These are phyloP conservation scores for Xanthoconium separans DNA, from an alignment of 1,284 basidiomycete genomes.

Conservation along the genomic window DNA sequence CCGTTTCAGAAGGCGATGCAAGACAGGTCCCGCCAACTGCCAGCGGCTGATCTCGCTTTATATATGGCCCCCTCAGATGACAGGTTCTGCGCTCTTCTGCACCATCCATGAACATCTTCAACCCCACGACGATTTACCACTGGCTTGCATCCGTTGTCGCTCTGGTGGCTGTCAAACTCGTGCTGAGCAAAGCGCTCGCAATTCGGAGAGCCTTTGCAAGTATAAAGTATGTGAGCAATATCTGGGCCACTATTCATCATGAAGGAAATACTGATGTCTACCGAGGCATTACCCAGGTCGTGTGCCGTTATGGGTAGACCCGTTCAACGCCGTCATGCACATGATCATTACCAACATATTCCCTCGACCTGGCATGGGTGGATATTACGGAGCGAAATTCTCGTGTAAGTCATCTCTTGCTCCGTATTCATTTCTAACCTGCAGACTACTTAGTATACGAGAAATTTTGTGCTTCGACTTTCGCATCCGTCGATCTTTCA, in stretches of 20 bases:
- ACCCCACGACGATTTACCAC: conserved; percentile 1
- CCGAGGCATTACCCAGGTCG: conserved; percentile 24
- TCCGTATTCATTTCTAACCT: neutral
- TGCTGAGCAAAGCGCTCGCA: conserved; percentile 10
- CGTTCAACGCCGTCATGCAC: conserved; percentile 29
- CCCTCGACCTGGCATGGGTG: conserved; percentile 35
- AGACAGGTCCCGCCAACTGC: no score
- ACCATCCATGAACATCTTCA: no score
- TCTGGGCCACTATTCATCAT: no score
- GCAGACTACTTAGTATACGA: conserved; percentile 32
- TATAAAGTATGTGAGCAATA: conserved; percentile 20
- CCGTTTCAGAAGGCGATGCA: no score
- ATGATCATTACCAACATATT: conserved; percentile 29
- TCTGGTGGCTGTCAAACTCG: conserved; percentile 11
- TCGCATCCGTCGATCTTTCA: conserved; percentile 34
- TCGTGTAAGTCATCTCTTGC: conserved; percentile 26
- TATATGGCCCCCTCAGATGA: no score
- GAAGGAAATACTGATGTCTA: neutral
- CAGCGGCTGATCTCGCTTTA: no score
- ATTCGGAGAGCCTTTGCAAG: conserved; percentile 19
- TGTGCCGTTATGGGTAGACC: conserved; percentile 31
- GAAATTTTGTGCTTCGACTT: conserved; percentile 36
- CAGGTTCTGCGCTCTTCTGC: no score
- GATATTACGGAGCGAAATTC: conserved; percentile 35
- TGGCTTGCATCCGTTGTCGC: conserved; percentile 11